A percentile compares a stretch with the other conserved stretches of the same genome.
Evolutionary conservation across 306 rosid genomes (phyloP).

Genomic region (Echinosophora koreensis): DNA sequence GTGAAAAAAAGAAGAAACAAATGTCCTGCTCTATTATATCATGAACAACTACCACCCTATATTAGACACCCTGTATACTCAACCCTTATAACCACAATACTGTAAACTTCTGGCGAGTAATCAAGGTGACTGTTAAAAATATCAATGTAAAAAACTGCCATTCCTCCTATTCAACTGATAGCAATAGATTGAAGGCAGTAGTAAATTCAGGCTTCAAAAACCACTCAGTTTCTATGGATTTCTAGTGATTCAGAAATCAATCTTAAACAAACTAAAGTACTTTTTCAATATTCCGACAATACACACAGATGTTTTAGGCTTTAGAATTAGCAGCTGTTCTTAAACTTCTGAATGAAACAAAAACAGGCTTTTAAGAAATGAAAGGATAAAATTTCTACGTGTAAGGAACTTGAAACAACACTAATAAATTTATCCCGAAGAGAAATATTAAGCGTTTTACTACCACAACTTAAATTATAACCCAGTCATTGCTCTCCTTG

Average conservation of each 20-base stretch:
- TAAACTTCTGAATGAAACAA: slow-evolving; percentile 28
- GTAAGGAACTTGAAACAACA: not conserved
- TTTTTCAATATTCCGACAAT: slow-evolving; percentile 29
- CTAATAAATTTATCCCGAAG: not conserved
- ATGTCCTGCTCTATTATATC: slow-evolving; percentile 4
- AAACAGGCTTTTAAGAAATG: slow-evolving; percentile 22
- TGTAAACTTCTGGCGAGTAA: slow-evolving; percentile 3
- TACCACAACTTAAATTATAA: not conserved
- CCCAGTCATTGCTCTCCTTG: slow-evolving; percentile 1
- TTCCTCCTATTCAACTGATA: slow-evolving; percentile 4
- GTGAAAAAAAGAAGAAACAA: not conserved
- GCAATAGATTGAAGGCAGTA: slow-evolving; percentile 33
- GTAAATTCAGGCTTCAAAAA: slow-evolving; percentile 34
- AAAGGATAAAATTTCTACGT: slow-evolving; percentile 6
- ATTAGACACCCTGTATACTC: not conserved
- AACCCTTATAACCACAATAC: not conserved
- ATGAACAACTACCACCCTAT: slow-evolving; percentile 1
- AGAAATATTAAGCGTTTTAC: slow-evolving; percentile 6
- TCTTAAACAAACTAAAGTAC: not conserved
- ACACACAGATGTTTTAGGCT: slow-evolving; percentile 2
- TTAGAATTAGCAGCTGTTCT: slow-evolving; percentile 15
- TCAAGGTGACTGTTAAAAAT: not conserved
- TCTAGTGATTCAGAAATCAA: slow-evolving; percentile 6
- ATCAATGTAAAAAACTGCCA: not conserved
- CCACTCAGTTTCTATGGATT: slow-evolving; percentile 22